Evolutionary conservation across 345 rosid genomes (phyloP), one percentile per base, ranked within the genome.

Genomic region (Diplotaxis tenuifolia): DNA sequence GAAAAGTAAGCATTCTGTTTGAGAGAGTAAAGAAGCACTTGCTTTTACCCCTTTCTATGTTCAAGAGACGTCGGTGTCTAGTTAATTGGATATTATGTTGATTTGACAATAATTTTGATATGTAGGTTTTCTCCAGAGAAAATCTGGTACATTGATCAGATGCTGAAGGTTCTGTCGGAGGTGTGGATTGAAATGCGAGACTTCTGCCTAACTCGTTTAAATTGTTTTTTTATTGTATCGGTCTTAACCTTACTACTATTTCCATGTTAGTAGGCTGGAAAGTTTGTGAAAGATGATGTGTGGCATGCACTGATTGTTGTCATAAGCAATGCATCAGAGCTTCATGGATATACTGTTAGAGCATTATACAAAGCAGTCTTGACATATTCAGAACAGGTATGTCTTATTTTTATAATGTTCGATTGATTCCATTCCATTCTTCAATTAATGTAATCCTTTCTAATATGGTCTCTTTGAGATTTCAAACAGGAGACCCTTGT

Each of bases 151-250:
- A 89, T 95, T 71, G 96, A 92, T 85, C 98, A 92, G 88, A 95
- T 95, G 99, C 90, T 95, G 82, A 95, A 87, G 91, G 99, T 92
- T 85, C 95, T 96, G 45, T 83, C 91, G 9, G 91, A 96, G 99
- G 99, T 92, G 90, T 75, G 63, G 78, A 40, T 73, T 62, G 63
- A 70, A 63, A 56, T 20, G 61, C 75, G 47, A 70, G 61, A 71
- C 36, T 47, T 60, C 29, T 70, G 68, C 9, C 50, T 45, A 60
- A 32, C 58, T 52, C 59, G 16, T 67, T 62, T n/a, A n/a, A 47
- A 56, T 57, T 63, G 28, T 21, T 14, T 54, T 38, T 54, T 55
- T 64, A 2, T 56, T 54, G 65, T 62, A 31, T 74, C 56, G 68
- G 29, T n/a, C 38, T 73, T 75, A 49, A 75, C 73, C 54, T 50